Evolutionary conservation across 2,329 filamentous ascomycete species (phyloP), one percentile per base, ranked within the genome.

Genomic region (Fusarium sp.): DNA sequence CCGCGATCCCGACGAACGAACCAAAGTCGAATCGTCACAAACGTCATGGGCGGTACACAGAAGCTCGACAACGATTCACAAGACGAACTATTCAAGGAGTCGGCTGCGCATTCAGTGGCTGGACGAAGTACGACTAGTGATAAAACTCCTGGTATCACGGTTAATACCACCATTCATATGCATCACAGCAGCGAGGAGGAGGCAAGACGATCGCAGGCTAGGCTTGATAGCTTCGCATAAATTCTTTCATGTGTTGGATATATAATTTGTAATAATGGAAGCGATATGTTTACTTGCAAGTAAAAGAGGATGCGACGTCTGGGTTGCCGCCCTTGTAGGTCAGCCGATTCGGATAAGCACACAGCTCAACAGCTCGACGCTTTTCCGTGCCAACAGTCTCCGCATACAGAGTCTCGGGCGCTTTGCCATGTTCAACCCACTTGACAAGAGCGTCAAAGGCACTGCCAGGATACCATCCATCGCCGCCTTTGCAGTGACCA

Each of bases 1-100:
- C 59, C 67, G 15, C 68, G 65, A n/a, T 68, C 63, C 3, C 71
- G 74, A n/a, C 58, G 74, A 38, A 75, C 72, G 11, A 60, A 75
- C 15, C 64, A 63, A 39, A 77, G 74, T 22, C 74, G 68, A 16
- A 71, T 77, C 4, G 60, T 62, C 2, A 76, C 74, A 8, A 77
- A 76, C 11, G 75, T 76, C 6, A 70, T 75, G 24, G 74, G 74
- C 0, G 74, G 74, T 4, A 76, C 74, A 3, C 66, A 71, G 8
- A 75, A 59, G 22, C n/a, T 48, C 24, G 50, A 56, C 7, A 76
- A 76, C 31, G 74, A 77, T 38, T 76, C 74, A 1, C 74, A 76
- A 8, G 74, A 76, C 41, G 74, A 76, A 30, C 33, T 76, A 1
- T 70, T 76, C 42, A 77, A 75, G 38, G 73, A 68, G 12, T 8